Base-by-base conservation (phyloP, 139 green algal species). In the Choricystis sp. region DNA sequence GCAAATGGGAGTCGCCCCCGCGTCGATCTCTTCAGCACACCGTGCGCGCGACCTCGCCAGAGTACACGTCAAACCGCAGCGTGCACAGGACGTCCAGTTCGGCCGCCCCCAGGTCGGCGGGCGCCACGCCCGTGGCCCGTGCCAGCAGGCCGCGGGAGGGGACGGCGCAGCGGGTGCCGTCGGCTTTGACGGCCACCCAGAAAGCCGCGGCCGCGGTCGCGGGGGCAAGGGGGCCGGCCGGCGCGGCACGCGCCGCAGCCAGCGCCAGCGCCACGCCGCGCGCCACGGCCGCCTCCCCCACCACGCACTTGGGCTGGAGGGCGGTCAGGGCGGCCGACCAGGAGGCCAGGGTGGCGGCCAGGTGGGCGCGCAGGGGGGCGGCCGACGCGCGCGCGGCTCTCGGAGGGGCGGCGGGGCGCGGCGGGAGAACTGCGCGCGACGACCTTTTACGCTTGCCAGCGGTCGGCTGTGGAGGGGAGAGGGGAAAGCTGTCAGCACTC, bases 111-210 rank as follows among this genome's bases (percentile, higher is more conserved):
- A 62, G 27, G 26, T 49, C 26, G 26, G 58, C 4, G 26, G 58
- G 26, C 58, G 26, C 26, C 26, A 62, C 24, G 58, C 1, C 26
- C 26, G 26, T 49, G 4, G 58, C 58, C 1, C 58, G 58, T 27
- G 30, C 58, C 26, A 62, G 58, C 58, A 62, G 58, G 4, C 26
- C 58, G 21, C 58, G 23, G 3, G 58, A 62, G 26, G 58, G 58
- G 26, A 62, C 26, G 27, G 26, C 30, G 26, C 26, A 29, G 26
- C 58, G 58, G 26, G 26, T 62, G 26, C 58, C 58, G 26, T 62
- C 58, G 4, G 26, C 58, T 27, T 62, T 62, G 26, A 62, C 31
- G 26, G 58, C 26, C 9, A 62, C 31, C 58, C 58, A 62, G 58
- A 62, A 62, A 27, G 26, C 23, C 26, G 58, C 58, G 26, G 58